phyloP scores from a whole-genome alignment of 495 filamentous ascomycete species.

The Talaromyces wortmannii region DNA sequence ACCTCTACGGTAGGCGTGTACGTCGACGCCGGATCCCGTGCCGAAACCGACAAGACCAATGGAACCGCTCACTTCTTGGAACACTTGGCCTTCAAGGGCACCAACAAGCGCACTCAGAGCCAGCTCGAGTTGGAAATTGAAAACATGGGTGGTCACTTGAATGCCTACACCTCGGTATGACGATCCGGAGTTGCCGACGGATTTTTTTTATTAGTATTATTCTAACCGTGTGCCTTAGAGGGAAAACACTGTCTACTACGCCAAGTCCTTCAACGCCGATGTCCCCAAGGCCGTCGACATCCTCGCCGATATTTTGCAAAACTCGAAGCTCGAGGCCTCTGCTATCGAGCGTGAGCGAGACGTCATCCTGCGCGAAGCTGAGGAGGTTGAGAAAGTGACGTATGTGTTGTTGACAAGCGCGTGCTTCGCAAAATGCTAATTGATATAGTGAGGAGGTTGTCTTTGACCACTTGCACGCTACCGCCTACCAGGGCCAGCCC shows the following conservation, averaged over 20 bases:
- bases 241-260: slow-evolving; percentile 99
- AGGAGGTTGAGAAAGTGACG: slow-evolving; percentile 87
- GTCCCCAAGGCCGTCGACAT: slow-evolving; percentile 95
- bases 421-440: not conserved
- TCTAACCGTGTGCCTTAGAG: slow-evolving; percentile 52
- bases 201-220: not conserved
- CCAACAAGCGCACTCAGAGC: slow-evolving; percentile 83
- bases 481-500: slow-evolving; percentile 91
- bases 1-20: slow-evolving; percentile 98
- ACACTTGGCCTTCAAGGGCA: slow-evolving; percentile 99
- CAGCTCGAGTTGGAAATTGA: slow-evolving; percentile 99
- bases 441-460: slow-evolving; percentile 90
- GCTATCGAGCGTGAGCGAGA: slow-evolving; percentile 97
- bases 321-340: slow-evolving; percentile 88
- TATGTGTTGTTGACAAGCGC: not conserved
- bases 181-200: slow-evolving; percentile 8
- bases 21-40: slow-evolving; percentile 97
- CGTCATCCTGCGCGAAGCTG: slow-evolving; percentile 96
- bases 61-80: slow-evolving; percentile 99
- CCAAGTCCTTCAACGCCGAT: slow-evolving; percentile 97
- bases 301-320: slow-evolving; percentile 96
- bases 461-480: slow-evolving; percentile 98
- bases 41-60: slow-evolving; percentile 97
- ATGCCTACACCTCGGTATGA: slow-evolving; percentile 98
- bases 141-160: slow-evolving; percentile 99